Evolutionary conservation across 2,329 filamentous ascomycete genomes (phyloP), one percentile per base, ranked within the genome.

Genomic region (Colletotrichum filicis): DNA sequence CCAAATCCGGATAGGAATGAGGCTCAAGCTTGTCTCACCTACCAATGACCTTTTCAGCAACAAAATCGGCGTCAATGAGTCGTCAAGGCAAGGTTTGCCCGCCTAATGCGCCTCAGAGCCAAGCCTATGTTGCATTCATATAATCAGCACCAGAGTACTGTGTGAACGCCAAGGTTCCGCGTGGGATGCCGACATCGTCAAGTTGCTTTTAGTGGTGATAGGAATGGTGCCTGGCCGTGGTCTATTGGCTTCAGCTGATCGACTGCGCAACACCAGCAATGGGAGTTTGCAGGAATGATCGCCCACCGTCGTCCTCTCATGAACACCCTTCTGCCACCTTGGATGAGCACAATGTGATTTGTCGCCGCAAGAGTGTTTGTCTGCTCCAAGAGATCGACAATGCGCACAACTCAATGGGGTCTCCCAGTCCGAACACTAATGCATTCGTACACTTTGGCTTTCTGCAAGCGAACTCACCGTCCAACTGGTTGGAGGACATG

Each of bases 11-110:
- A 68, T 30, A 58, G 57, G 52, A 60, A 12, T 53, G 30, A 71
- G 49, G 42, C 19, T 49, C 42, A 22, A 49, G 42, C 42, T n/a
- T 49, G 19, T 49, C 58, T 32, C 58, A 35, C 19, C 28, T 6
- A 46, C 59, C 32, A 37, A 52, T 52, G 57, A 52, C 37, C 19
- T 49, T 11, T 49, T 22, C 42, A 49, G 42, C 42, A 49, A 8
- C 42, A n/a, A 49, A 49, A n/a, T 19, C 24, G 42, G 32, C 37
- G 52, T 26, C 24, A 53, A 24, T 58, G 59, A 70, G n/a, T 73
- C 68, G 68, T 35, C 60, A 61, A 49, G 32, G 16, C 56, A 49
- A 52, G 70, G 56, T 61, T 65, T 61, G 30, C 56, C 57, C 32
- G 32, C 46, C 70, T 52, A 30, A 26, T 14, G 57, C 22, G 19